Evolutionary conservation across 352 stramenopile genomes (phyloP), one percentile per base, ranked within the genome.

Genomic region (Aphanomyces euteiches): DNA sequence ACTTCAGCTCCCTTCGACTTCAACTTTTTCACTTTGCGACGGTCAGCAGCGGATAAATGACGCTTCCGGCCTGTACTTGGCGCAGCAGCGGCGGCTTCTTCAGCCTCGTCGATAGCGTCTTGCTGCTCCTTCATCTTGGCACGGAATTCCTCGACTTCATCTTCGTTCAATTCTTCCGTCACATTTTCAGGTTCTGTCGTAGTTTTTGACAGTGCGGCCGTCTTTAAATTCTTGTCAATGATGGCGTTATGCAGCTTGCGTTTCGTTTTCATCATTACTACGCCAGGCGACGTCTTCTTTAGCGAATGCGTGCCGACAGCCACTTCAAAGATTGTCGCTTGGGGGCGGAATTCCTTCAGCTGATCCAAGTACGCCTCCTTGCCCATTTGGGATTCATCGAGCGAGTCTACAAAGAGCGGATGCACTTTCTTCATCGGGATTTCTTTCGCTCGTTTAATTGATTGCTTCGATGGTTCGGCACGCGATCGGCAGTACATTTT

Each of bases 401-500:
- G 72, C 63, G 40, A 10, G 74, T 83, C 79, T 61, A 89, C 56
- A 28, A 98, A 89, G 34, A 98, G 80, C 72, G 96, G 96, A 75
- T 99, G 95, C 5, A 97, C 54, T 56, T 94, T 93, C 71, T 97
- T 97, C 47, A 84, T 71, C 10, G 79, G 83, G 56, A 99, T 79
- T 40, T 93, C 90, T 83, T 99, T 99, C 4, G 93, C 88, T 63
- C 95, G 90, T 73, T 92, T 90, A 67, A 99, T 97, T 43, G 93
- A 98, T 58, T 95, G 81, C 75, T 92, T 97, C n/a, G 90, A 97
- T 39, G 97, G 90, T 73, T 99, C 96, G 7, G 96, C 90, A 38
- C 97, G 87, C 48, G 93, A 99, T 63, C 96, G 84, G 56, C 92
- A 79, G 79, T 99, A 99, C 85, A 98, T 94, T 75, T 99, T 98